Evolutionary conservation across 176 grass and related monocot genomes (phyloP).

Genomic region (Puccinellia tenuiflora): DNA sequence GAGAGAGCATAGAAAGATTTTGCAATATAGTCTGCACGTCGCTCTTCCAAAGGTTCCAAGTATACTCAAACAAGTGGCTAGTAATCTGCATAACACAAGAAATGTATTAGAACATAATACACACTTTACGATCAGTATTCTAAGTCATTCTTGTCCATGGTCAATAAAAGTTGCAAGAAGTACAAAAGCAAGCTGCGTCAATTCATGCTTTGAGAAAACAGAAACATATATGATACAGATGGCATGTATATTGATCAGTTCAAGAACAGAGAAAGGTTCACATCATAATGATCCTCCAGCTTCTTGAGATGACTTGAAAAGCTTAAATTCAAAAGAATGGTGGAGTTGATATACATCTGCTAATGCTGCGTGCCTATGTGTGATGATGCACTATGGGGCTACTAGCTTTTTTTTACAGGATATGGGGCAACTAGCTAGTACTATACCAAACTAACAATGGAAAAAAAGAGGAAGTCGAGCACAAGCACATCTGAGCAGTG

Average conservation of each 20-base stretch:
- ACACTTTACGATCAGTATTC: not conserved
- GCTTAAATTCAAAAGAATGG: not conserved
- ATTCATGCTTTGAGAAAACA: conserved; percentile 8
- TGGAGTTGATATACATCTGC: conserved; percentile 8
- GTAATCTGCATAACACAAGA: conserved; percentile 59
- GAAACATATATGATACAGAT: not conserved
- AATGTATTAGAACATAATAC: conserved; percentile 8
- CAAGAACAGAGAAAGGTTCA: conserved; percentile 15
- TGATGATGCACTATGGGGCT: not conserved
- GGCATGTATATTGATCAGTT: conserved; percentile 11
- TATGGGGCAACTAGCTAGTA: not conserved
- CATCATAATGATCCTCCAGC: not conserved
- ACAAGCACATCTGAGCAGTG: not conserved
- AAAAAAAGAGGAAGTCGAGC: conserved; percentile 1
- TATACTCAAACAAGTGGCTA: conserved; percentile 86
- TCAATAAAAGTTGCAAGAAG: not conserved
- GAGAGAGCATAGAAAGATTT: conserved; percentile 77
- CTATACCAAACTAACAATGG: not conserved
- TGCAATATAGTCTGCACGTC: conserved; percentile 89
- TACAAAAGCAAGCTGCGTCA: not conserved
- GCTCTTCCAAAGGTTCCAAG: conserved; percentile 95
- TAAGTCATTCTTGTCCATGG: not conserved
- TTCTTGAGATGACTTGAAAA: not conserved
- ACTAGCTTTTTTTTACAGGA: too few species aligned
- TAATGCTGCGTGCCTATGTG: not conserved